Base-by-base conservation (phyloP, 768 basidiomycete species). In the Lenzites betulinus region DNA sequence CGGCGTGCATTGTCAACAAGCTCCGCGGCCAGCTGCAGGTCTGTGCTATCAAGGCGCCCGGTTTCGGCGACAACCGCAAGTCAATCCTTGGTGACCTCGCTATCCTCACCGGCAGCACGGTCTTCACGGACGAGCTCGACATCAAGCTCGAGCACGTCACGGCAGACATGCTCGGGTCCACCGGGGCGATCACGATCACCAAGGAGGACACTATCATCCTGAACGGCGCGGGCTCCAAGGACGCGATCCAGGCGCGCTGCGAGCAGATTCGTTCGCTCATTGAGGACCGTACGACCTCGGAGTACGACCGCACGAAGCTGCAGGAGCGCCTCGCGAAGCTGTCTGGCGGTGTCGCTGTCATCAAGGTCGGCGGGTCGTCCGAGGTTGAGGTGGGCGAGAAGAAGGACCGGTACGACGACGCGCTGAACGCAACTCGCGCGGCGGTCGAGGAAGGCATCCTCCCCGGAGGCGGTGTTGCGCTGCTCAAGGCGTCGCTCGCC, bases 21-120 rank as follows among this genome's bases (percentile, higher is more conserved):
- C 91, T 99, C 63, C 93, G 96, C 65, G 96, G 96, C 35, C 96
- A 98, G 75, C 88, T 99, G 58, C 88, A 90, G 71, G 96, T 98
- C 63, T 88, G 79, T 50, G 95, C 94, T 49, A 86, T 98, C 78
- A 98, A 99, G 81, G 95, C 96, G 18, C 96, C 96, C 54, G 93
- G 96, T 52, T 98, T 99, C 74, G 96, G 96, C 69, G 96, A 98
- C 79, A 99, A 98, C 86, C 90, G 96, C 78, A 99, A 98, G 81
- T 92, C 89, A 56, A 92, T 98, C 78, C 90, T 98, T 55, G 96
- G 96, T 60, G 95, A 98, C 71, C 84, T 98, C 51, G 94, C 93
- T 54, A 97, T 98, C 78, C 87, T 98, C 66, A 98, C 96, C 4
- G 96, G 96, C 52, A 95, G 96, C 63, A 95, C 93, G 53, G 96